These are phyloP conservation scores for Cystoisospora suis DNA, from an alignment of 169 alveolate species.

Conservation along the genomic window DNA sequence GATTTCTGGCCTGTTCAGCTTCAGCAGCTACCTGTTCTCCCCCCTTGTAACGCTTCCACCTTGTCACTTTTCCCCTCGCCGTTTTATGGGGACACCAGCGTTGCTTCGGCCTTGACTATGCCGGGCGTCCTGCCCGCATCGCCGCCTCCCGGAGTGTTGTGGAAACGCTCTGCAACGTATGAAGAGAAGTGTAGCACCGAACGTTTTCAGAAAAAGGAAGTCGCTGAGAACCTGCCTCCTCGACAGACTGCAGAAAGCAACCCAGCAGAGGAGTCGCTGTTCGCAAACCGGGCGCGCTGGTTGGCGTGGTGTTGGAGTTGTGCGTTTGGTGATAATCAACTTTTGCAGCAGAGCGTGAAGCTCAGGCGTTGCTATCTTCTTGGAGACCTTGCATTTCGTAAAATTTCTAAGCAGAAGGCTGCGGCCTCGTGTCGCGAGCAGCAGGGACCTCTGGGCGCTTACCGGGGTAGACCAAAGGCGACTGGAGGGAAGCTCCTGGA, in stretches of 20 bases:
- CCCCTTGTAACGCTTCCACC: neutral
- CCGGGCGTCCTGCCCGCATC: neutral
- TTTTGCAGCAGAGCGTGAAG: constrained; percentile 21
- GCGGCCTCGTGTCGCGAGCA: neutral
- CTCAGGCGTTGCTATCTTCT: neutral
- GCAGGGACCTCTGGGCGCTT: neutral
- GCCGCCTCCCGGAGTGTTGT: too few species aligned
- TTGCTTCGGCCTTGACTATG: too few species aligned
- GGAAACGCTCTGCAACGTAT: neutral
- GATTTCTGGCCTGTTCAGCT: constrained; percentile 33
- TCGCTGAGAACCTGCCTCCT: neutral
- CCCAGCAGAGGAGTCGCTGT: neutral
- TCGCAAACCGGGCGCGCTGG: neutral
- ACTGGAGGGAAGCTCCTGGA: neutral
- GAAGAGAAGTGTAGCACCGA: neutral
- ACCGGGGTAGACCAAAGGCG: neutral
- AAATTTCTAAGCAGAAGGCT: too few species aligned
- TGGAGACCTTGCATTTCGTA: neutral
- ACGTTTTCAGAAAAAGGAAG: neutral
- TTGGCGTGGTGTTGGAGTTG: constrained; percentile 27
- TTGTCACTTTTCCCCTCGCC: neutral
- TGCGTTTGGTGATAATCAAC: neutral
- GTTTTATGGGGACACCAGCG: too few species aligned
- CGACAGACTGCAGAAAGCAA: neutral
- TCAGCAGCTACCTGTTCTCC: constrained; percentile 19